Evolutionary conservation across 441 rosid species (phyloP).

Genomic region (Aquilaria agallochum): DNA sequence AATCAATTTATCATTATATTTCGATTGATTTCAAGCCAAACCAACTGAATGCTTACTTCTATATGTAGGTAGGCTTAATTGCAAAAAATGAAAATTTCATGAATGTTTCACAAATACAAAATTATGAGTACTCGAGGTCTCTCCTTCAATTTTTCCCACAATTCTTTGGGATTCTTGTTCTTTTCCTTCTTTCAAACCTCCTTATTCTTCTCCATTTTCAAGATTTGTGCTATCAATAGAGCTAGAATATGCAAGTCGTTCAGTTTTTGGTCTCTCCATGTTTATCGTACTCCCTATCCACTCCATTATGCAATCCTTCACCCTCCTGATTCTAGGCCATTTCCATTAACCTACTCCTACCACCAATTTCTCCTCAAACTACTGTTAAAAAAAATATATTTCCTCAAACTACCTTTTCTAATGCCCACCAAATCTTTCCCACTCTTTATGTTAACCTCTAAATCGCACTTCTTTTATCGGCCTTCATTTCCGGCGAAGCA

Average conservation of each 20-base stretch:
- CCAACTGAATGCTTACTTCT: too few relatives aligned
- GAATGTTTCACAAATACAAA: too few relatives aligned
- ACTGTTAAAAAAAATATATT: slow-evolving; percentile 12
- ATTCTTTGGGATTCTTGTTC: slow-evolving; percentile 71
- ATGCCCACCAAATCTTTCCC: slow-evolving; percentile 30
- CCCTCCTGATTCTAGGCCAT: slow-evolving; percentile 62
- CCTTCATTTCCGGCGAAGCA: slow-evolving; percentile 35
- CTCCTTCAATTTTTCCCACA: slow-evolving; percentile 65
- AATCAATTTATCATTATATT: too few relatives aligned
- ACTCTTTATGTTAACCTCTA: slow-evolving; percentile 52
- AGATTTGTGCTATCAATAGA: slow-evolving; percentile 20
- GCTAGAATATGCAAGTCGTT: slow-evolving; percentile 35
- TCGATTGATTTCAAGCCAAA: too few relatives aligned
- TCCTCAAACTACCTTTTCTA: slow-evolving; percentile 48
- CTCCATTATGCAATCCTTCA: slow-evolving; percentile 88
- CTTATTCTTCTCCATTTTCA: slow-evolving; percentile 40
- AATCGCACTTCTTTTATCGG: slow-evolving; percentile 43
- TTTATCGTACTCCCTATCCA: slow-evolving; percentile 90
- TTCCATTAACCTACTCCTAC: slow-evolving; percentile 81
- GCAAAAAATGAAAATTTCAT: too few relatives aligned
- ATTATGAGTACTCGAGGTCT: too few relatives aligned
- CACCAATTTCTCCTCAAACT: slow-evolving; percentile 40
- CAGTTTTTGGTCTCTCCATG: slow-evolving; percentile 63
- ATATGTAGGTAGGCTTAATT: too few relatives aligned
- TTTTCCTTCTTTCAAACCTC: slow-evolving; percentile 37